Percentiles rank a stretch among this genome's conserved stretches.
phyloP scores from a whole-genome alignment of 371 early-diverging fungal genomes.

The Lichtheimia corymbifera region DNA sequence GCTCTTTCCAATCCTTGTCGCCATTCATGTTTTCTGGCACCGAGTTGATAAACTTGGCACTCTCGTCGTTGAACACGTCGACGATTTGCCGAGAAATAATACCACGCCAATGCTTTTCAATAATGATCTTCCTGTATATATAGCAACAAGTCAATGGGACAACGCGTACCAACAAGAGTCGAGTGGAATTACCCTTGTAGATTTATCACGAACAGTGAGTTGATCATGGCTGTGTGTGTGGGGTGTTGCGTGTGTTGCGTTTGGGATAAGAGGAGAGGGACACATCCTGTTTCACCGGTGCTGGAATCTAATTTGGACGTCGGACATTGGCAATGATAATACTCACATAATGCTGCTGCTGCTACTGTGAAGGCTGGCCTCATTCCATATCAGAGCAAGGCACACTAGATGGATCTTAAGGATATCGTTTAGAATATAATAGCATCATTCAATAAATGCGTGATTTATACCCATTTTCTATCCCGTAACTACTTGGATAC shows the following conservation, averaged over 20 bases:
- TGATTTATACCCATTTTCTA: too few relatives aligned
- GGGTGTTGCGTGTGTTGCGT: neutral
- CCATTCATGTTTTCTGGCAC: conserved; percentile 31
- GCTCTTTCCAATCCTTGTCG: conserved; percentile 39
- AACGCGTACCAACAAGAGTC: conserved; percentile 1
- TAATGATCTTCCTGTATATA: conserved; percentile 70
- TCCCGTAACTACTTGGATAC: too few relatives aligned
- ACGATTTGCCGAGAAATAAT: conserved; percentile 70
- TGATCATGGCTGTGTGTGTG: conserved; percentile 44
- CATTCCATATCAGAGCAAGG: too few relatives aligned
- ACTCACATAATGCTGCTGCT: too few relatives aligned
- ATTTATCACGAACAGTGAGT: conserved; percentile 69
- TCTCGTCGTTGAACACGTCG: conserved; percentile 68
- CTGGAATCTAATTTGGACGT: too few relatives aligned
- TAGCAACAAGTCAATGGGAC: neutral
- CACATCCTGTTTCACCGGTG: too few relatives aligned
- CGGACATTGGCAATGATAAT: too few relatives aligned
- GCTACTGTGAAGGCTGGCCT: too few relatives aligned
- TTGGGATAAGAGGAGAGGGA: too few relatives aligned
- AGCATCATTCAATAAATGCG: too few relatives aligned
- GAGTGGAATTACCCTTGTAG: conserved; percentile 53
- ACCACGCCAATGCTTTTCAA: conserved; percentile 88
- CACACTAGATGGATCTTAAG: too few relatives aligned
- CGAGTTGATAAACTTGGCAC: conserved; percentile 55
- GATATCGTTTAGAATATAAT: too few relatives aligned